A percentile compares a stretch with the other conserved stretches of the same genome.
These are phyloP conservation scores for Fusarium sp. DNA, from an alignment of 2,329 filamentous ascomycete species.

Conservation along the genomic window DNA sequence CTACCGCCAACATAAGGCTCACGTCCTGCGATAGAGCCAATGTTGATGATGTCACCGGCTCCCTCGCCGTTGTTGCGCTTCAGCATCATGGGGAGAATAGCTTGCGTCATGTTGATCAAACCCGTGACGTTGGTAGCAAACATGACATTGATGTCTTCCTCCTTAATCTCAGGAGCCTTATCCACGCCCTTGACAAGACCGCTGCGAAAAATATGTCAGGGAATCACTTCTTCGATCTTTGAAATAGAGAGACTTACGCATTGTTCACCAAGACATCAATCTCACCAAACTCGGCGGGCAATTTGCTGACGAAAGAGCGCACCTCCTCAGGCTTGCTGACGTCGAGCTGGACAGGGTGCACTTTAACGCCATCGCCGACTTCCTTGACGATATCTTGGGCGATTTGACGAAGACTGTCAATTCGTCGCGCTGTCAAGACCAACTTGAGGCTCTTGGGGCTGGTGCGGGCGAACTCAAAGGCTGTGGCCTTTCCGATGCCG, in stretches of 20 bases:
- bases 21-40: conserved; percentile 89
- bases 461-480: conserved; percentile 90
- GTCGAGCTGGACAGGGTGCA: conserved; percentile 84
- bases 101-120: conserved; percentile 96
- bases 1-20: conserved; percentile 85
- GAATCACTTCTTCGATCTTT: fast-evolving
- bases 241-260: conserved; percentile 68
- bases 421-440: conserved; percentile 83
- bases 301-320: conserved; percentile 71
- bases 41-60: conserved; percentile 91
- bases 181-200: conserved; percentile 90
- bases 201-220: conserved; percentile 52
- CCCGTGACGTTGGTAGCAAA: conserved; percentile 93
- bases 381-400: conserved; percentile 80
- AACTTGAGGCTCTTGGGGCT: conserved; percentile 81
- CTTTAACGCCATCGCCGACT: conserved; percentile 80
- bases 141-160: conserved; percentile 87
- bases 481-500: conserved; percentile 84
- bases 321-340: conserved; percentile 83
- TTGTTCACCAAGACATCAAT: conserved; percentile 95
- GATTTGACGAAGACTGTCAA: conserved; percentile 80
- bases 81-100: conserved; percentile 82
- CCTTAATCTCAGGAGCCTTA: conserved; percentile 82
- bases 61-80: conserved; percentile 74
- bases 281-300: conserved; percentile 83